phyloP scores from a whole-genome alignment of 495 filamentous ascomycete genomes.

The Hyphodiscus hymeniophilus region DNA sequence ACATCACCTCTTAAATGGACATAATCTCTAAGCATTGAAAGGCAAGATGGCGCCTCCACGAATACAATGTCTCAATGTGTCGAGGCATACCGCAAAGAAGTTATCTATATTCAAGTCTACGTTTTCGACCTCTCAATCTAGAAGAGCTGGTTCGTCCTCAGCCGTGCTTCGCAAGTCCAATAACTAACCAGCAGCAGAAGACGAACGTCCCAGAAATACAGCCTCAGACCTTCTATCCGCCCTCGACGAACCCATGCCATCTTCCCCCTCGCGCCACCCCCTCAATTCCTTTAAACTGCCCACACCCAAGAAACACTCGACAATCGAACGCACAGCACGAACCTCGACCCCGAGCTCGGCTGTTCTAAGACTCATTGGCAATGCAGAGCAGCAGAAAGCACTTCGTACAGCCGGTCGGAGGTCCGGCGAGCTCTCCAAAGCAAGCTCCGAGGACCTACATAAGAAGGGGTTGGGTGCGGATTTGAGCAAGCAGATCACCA shows the following conservation, averaged over 20 bases:
- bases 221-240: neutral
- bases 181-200: slow-evolving; percentile 8
- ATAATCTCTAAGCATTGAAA: neutral
- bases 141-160: slow-evolving; percentile 11
- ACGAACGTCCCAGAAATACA: neutral
- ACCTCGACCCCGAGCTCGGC: neutral
- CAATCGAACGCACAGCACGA: no score
- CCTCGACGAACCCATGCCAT: neutral
- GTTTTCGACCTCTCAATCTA: slow-evolving; percentile 16
- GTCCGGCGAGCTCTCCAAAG: neutral
- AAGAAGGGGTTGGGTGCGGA: slow-evolving; percentile 1
- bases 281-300: no score
- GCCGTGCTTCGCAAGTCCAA: neutral
- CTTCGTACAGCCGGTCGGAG: neutral
- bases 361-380: neutral
- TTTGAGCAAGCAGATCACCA: slow-evolving; percentile 29
- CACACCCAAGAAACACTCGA: no score
- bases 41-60: slow-evolving; percentile 16
- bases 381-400: neutral
- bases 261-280: neutral
- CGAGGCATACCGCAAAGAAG: slow-evolving; percentile 5
- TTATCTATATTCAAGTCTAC: slow-evolving; percentile 3
- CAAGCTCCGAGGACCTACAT: slow-evolving; percentile 21
- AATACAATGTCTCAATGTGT: slow-evolving; percentile 21
- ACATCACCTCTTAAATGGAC: neutral